A percentile compares a stretch with the other conserved stretches of the same genome.
These are phyloP conservation scores for Metschnikowia baotianmanensis DNA, from an alignment of 805 yeast species.

Conservation along the genomic window DNA sequence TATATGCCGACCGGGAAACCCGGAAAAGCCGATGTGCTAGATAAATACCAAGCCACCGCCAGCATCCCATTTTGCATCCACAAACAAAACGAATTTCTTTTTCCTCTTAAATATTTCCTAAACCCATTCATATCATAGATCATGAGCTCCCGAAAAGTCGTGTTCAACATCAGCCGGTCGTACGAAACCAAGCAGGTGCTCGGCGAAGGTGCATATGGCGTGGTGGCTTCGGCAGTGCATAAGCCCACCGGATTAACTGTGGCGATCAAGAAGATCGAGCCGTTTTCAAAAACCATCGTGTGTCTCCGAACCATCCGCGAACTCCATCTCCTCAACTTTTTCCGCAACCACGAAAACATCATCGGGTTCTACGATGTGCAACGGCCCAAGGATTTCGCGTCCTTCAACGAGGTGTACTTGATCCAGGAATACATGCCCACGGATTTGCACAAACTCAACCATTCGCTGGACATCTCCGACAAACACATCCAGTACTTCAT, in stretches of 20 bases:
- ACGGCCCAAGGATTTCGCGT: conserved; percentile 56
- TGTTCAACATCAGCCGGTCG: conserved; percentile 62
- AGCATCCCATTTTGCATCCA: neutral
- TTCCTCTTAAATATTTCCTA: neutral
- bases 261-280: conserved; percentile 76
- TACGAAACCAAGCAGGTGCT: conserved; percentile 58
- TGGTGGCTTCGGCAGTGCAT: conserved; percentile 69
- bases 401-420: conserved; percentile 67
- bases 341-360: conserved; percentile 70
- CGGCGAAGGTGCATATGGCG: conserved; percentile 84
- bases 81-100: neutral
- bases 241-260: conserved; percentile 59
- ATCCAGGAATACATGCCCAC: conserved; percentile 79
- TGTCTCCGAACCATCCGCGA: conserved; percentile 72
- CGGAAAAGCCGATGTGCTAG: no score
- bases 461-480: conserved; percentile 54
- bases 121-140: neutral
- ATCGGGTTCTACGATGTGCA: conserved; percentile 65
- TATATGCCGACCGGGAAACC: neutral
- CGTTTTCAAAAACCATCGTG: conserved; percentile 62
- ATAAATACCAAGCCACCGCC: conserved; percentile 2
- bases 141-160: conserved; percentile 18
- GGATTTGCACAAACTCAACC: conserved; percentile 63
- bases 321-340: conserved; percentile 59
- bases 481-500: conserved; percentile 70